Percentiles rank a stretch among this genome's conserved stretches.
These are phyloP conservation scores for Boechera stricta DNA, from an alignment of 345 rosid genomes.

Conservation along the genomic window DNA sequence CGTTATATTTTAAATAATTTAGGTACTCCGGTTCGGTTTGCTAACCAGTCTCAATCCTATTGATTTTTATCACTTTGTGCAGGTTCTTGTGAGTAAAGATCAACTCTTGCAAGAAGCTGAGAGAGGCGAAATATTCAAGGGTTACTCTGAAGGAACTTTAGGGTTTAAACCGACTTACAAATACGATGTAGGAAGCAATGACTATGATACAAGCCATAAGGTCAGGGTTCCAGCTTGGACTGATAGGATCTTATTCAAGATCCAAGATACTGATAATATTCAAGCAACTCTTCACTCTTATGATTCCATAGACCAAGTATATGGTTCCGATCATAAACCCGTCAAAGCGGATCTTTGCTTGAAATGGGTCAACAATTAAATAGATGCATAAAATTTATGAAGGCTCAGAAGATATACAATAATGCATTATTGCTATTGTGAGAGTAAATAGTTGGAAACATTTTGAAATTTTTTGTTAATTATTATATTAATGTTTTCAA, in stretches of 20 bases:
- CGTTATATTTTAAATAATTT: neutral
- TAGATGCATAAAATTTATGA: neutral
- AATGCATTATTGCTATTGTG: neutral
- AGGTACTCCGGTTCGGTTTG: neutral
- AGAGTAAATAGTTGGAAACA: constrained; percentile 21
- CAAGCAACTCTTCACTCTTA: constrained; percentile 52
- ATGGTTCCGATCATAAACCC: constrained; percentile 64
- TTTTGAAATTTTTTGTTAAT: neutral
- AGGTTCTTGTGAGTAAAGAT: constrained; percentile 67
- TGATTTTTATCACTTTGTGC: constrained; percentile 15
- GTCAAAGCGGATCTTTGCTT: constrained; percentile 61
- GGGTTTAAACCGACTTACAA: constrained; percentile 74
- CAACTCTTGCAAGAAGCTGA: constrained; percentile 77
- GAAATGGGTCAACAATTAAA: constrained; percentile 36
- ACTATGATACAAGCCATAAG: constrained; percentile 72
- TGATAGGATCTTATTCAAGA: constrained; percentile 58
- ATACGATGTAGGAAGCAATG: constrained; percentile 63
- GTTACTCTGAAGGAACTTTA: constrained; percentile 64
- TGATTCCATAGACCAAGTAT: constrained; percentile 54
- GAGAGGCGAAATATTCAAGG: constrained; percentile 65
- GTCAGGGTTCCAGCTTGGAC: constrained; percentile 69
- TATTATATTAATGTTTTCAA: constrained; percentile 1
- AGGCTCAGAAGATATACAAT: neutral
- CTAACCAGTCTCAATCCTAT: neutral
- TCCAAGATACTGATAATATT: constrained; percentile 44